phyloP scores from a whole-genome alignment of 805 yeast genomes.

The Kazachstania kunashirensis region DNA sequence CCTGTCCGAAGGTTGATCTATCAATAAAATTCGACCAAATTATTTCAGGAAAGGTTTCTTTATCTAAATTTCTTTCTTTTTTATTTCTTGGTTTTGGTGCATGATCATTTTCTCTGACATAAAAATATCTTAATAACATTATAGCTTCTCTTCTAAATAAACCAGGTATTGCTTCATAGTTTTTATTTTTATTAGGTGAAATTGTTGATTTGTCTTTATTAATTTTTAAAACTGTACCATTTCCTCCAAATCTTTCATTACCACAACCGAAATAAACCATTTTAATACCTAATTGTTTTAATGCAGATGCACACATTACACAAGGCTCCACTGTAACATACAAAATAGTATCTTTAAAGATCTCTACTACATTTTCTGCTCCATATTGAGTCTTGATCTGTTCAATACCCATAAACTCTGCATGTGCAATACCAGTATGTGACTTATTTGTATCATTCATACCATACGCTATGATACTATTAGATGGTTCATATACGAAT shows the following conservation, averaged over 20 bases:
- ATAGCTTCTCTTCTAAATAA: slow-evolving; percentile 74
- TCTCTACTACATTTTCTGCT: slow-evolving; percentile 17
- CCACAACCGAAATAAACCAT: slow-evolving; percentile 85
- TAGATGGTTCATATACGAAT: slow-evolving; percentile 39
- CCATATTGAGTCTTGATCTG: slow-evolving; percentile 32
- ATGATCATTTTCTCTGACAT: slow-evolving; percentile 70
- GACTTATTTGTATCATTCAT: slow-evolving; percentile 81
- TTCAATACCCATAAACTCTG: slow-evolving; percentile 79
- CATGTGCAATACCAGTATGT: slow-evolving; percentile 82
- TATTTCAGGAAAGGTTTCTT: slow-evolving; percentile 50
- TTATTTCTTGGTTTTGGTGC: slow-evolving; percentile 79
- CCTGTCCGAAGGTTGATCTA: slow-evolving; percentile 37
- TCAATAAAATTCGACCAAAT: slow-evolving; percentile 46
- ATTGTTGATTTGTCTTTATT: slow-evolving; percentile 35
- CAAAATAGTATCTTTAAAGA: slow-evolving; percentile 50
- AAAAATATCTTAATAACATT: slow-evolving; percentile 69
- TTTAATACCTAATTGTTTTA: slow-evolving; percentile 67
- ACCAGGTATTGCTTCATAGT: slow-evolving; percentile 54
- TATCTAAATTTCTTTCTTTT: slow-evolving; percentile 52
- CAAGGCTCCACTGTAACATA: slow-evolving; percentile 98
- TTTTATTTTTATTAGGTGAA: not conserved
- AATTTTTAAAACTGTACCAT: slow-evolving; percentile 71
- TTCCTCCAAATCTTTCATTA: slow-evolving; percentile 93
- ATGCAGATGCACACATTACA: slow-evolving; percentile 92
- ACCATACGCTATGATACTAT: slow-evolving; percentile 58